Base-by-base conservation (phyloP, 441 rosid genomes). In the Daphne laureola region DNA sequence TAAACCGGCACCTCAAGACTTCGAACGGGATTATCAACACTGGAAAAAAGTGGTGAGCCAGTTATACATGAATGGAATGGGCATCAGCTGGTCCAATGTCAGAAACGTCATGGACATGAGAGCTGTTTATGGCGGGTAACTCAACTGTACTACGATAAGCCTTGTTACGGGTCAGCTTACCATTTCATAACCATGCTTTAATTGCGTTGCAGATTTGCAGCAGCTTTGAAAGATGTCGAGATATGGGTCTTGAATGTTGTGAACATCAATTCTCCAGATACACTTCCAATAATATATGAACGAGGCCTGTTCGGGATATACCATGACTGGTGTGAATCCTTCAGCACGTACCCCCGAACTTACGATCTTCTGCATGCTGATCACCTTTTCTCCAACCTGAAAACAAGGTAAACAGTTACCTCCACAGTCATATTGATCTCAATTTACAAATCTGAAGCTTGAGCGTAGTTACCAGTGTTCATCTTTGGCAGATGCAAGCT, bases 271-370 rank as follows among this genome's bases (percentile, higher is more conserved):
- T 78, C 96, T 43, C 97, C 97, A 4, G 97, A 93, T 14, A 90
- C 97, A 18, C 82, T 90, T 54, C 94, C 99, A 3, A 87, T 93
- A 54, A 85, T 90, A 53, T 93, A 73, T 42, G 99, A 93, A 61
- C 72, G 99, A 14, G 99, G 99, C 16, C 67, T 85, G 18, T 83
- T 93, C 4, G 96, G 97, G 14, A 85, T 93, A 44, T 90, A 93
- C 65, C 99, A 90, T 62, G 95, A 90, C 17, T 90, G 93, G 99
- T 87, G 97, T 31, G 96, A 90, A 60, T 90, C 99, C 44, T 93
- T 87, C 68, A 85, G 84, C 71, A 83, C 97, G n/a, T 90, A 87
- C 63, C 97, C 97, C 2, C 70, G 93, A 50, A 75, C 81, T 4
- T 87, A 90, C 16, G 97, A 93, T 61, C 96, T 93, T 45, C 73